Evolutionary conservation across 345 rosid species (phyloP), one percentile per base, ranked within the genome.

Genomic region (Arabidopsis suecica): DNA sequence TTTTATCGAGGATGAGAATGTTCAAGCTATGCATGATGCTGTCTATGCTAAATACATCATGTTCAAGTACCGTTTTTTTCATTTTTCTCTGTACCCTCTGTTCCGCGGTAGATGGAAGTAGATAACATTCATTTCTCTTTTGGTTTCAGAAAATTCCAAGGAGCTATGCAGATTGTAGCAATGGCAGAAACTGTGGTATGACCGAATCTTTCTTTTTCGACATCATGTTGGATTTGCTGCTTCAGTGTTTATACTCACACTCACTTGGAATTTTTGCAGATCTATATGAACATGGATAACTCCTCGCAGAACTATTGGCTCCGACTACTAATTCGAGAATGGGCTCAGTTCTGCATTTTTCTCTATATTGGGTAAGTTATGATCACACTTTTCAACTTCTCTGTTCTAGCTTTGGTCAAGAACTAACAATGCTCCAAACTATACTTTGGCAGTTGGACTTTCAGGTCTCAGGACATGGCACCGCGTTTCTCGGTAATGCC

Each of bases 271-370:
- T 65, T 49, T 32, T 78, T 48, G 59, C 86, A 94, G 98, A 83
- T 90, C 45, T 86, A 84, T 79, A 82, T 89, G 69, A 91, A 91
- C 69, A 76, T 89, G 81, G 96, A 86, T 38, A 80, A 84, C 81
- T 87, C 96, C 18, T 65, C 89, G 1, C 88, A 85, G 37, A 85
- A 82, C 69, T 94, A 88, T 79, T 91, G 98, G 98, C 80, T 91
- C 36, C 87, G 97, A 40, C 65, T 90, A 48, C 79, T 90, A 60
- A 81, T 94, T 77, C 83, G 94, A 80, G 97, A 94, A 79, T 89
- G 96, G 95, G 90, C 91, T 45, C 90, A 89, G 63, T 83, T 94
- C 79, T 88, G 96, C 81, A 88, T 94, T 80, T 89, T 89, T 79
- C 74, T 87, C 30, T 94, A 87, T 70, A 86, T 94, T 36, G 98